Conservation (phyloP, 23 red algal species). For the Rhodosorus marinus region DNA sequence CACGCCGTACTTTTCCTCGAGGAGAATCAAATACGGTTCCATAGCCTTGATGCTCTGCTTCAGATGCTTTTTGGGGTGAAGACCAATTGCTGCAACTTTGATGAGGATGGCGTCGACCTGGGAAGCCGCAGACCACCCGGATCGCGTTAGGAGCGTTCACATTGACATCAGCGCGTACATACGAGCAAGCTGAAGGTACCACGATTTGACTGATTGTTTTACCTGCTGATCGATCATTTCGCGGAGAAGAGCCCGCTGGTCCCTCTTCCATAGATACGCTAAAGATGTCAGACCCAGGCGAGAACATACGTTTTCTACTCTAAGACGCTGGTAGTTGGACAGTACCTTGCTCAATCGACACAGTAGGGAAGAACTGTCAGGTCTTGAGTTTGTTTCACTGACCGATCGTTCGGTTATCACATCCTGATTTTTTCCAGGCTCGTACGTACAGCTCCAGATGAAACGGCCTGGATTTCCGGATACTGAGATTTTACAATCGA, state of each 20-base stretch:
- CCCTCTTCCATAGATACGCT: conserved; percentile 59
- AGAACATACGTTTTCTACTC: conserved; percentile 52
- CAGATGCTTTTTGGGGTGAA: conserved; percentile 29
- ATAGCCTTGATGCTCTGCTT: conserved; percentile 37
- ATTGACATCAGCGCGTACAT: no score
- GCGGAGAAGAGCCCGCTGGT: conserved; percentile 34
- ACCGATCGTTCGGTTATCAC: no score
- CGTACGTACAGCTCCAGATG: conserved; percentile 68
- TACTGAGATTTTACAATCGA: conserved; percentile 8
- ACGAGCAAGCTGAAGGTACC: no score
- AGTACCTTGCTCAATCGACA: no score
- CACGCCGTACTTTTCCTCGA: conserved; percentile 58
- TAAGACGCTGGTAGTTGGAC: conserved; percentile 89
- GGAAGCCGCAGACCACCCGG: no score
- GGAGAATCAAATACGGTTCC: conserved; percentile 13
- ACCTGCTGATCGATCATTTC: conserved; percentile 53
- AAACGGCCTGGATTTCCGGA: conserved; percentile 32
- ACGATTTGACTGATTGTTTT: no score
- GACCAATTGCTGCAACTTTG: conserved; percentile 73
- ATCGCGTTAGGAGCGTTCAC: no score
- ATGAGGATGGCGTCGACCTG: conserved; percentile 68
- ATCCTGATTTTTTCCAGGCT: no score
- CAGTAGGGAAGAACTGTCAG: no score
- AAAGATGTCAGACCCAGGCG: conserved; percentile 26
- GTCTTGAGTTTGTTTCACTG: no score